A percentile compares a stretch with the other conserved stretches of the same genome.
phyloP scores from a whole-genome alignment of 495 filamentous ascomycete genomes.

The Parathielavia hyrcaniae region DNA sequence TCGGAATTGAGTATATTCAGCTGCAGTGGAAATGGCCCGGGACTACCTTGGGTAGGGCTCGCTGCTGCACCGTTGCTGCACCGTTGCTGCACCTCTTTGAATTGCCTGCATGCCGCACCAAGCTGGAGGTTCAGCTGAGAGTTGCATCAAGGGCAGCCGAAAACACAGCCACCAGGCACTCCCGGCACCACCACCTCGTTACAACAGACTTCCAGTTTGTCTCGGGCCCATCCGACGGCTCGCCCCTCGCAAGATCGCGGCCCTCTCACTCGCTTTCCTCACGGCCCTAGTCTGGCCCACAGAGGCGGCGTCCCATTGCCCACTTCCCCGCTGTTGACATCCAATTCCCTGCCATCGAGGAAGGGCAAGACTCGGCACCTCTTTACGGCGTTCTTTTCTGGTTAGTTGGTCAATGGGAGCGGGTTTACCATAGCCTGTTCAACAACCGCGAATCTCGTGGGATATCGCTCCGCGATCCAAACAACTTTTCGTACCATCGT shows the following conservation, averaged over 20 bases:
- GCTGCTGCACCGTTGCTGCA: background rate
- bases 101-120: background rate
- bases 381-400: background rate
- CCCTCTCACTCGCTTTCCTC: background rate
- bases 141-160: constrained; percentile 1
- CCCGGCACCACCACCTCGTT: constrained; percentile 7
- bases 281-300: background rate
- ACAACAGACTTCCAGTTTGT: constrained; percentile 21
- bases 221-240: constrained; percentile 8
- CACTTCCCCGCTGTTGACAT: background rate
- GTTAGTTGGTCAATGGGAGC: background rate
- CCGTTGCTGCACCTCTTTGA: background rate
- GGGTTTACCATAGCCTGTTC: background rate
- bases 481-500: background rate
- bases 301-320: constrained; percentile 3
- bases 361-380: background rate
- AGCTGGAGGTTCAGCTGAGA: background rate
- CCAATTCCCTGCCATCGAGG: background rate
- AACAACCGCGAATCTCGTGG: background rate
- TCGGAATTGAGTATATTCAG: background rate
- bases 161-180: constrained; percentile 4
- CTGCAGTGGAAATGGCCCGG: constrained; percentile 9
- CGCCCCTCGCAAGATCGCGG: constrained; percentile 6
- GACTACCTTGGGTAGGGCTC: background rate
- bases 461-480: background rate